phyloP scores from a whole-genome alignment of 108 stramenopile genomes.

The Nitzschia putrida region DNA sequence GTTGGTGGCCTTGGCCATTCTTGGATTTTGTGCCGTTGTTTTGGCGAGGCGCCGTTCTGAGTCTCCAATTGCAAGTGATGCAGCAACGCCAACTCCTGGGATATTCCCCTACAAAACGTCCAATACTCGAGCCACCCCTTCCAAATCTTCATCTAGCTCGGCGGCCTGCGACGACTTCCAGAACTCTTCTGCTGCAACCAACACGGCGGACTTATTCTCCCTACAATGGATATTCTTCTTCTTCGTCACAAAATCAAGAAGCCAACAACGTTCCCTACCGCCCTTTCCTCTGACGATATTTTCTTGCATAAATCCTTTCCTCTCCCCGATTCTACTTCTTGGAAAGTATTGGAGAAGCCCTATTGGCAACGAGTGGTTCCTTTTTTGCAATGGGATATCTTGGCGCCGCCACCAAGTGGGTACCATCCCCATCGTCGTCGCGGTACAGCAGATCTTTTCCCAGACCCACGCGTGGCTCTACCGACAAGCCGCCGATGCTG shows the following conservation, averaged over 20 bases:
- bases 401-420: conserved; percentile 2
- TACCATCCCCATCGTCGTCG: too few species aligned
- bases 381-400: conserved; percentile 42
- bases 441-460: too few species aligned
- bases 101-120: too few species aligned
- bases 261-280: background rate
- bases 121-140: too few species aligned
- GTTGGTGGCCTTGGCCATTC: conserved; percentile 33
- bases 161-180: background rate
- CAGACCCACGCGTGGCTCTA: conserved; percentile 39
- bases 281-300: background rate
- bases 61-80: conserved; percentile 34
- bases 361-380: conserved; percentile 42
- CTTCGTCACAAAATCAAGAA: background rate
- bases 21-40: conserved; percentile 35
- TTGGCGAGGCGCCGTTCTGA: conserved; percentile 40
- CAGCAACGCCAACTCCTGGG: conserved; percentile 17
- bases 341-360: conserved; percentile 26
- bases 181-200: background rate
- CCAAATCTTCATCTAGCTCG: too few species aligned
- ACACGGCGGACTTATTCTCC: too few species aligned
- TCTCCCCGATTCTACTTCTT: conserved; percentile 18
- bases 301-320: background rate
- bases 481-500: conserved; percentile 66
- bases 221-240: too few species aligned